Base-by-base conservation (phyloP, 2,329 filamentous ascomycete species). In the Hypoxylon sp. region DNA sequence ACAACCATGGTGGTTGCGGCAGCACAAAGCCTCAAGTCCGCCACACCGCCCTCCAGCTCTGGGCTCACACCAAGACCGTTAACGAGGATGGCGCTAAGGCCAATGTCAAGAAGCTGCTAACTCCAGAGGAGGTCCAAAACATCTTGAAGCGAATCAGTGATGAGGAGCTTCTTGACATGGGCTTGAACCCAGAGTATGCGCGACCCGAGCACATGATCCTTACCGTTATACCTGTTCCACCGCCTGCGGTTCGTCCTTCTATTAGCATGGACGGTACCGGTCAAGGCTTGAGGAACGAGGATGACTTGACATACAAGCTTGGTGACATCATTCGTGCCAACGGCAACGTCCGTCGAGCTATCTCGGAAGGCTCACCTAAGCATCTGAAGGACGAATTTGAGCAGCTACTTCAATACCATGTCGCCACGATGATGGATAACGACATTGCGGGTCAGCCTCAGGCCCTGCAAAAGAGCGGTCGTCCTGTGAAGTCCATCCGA, bases 371-470 rank as follows among this genome's bases (percentile, higher is more conserved):
- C 49, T 92, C 92, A 3, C 91, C 94, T 1, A 87, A 90, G 59
- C 94, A 99, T 73, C 91, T 97, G 61, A 84, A 91, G 11, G 83
- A 86, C 51, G 94, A 99, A 66, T 97, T 97, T 51, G 91, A 96
- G 72, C 86, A 88, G 58, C 77, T 99, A 21, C 78, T 99, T 26
- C 95, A 99, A 69, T 99, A 96, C 69, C 95, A 99, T 67, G 92
- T 99, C 53, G 95, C 95, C 31, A 99, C 95, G 1, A 96, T 97
- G 74, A 99, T 99, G 95, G 94, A 99, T 74, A 99, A 99, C 66
- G 93, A 99, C 70, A 97, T 97, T 73, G 94, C 95, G 58, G 92
- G 93, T 38, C 87, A 95, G 64, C 94, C 94, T 2, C 91, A 94
- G 64, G 93, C 94, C 2, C 79, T 97, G 67, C 95, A 99, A 69